These are phyloP conservation scores for Acidomyces sp. DNA, from an alignment of 495 filamentous ascomycete species.

Conservation along the genomic window DNA sequence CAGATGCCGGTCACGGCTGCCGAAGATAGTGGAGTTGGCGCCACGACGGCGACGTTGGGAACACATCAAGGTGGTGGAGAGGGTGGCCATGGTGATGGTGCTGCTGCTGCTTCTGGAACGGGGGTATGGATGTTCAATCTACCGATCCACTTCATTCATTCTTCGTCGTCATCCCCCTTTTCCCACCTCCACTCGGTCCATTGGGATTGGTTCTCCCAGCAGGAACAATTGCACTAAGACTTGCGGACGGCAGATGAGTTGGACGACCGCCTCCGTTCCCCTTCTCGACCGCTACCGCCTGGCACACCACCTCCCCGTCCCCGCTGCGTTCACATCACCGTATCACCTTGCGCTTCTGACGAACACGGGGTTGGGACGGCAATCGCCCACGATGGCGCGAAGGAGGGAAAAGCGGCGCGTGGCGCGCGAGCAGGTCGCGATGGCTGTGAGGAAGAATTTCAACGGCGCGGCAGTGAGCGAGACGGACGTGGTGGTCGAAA, in stretches of 20 bases:
- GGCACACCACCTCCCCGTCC: slow-evolving; percentile 54
- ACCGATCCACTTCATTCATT: slow-evolving; percentile 24
- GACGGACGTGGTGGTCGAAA: slow-evolving; percentile 75
- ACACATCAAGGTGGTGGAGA: too few species aligned
- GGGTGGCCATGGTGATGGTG: too few species aligned
- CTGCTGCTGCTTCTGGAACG: too few species aligned
- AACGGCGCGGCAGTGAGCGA: slow-evolving; percentile 73
- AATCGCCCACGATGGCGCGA: slow-evolving; percentile 60
- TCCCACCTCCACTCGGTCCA: neutral
- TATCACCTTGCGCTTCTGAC: slow-evolving; percentile 62
- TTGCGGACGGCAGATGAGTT: slow-evolving; percentile 47
- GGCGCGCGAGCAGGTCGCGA: slow-evolving; percentile 65
- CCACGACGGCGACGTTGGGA: too few species aligned
- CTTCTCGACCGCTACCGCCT: slow-evolving; percentile 72
- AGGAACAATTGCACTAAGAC: neutral
- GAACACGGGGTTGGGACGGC: slow-evolving; percentile 53
- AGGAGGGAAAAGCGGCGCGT: slow-evolving; percentile 50
- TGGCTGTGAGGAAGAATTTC: slow-evolving; percentile 77
- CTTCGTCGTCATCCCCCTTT: neutral
- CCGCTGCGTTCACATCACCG: slow-evolving; percentile 57
- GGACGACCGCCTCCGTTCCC: slow-evolving; percentile 56
- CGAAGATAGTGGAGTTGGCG: too few species aligned
- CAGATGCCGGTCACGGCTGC: slow-evolving; percentile 22
- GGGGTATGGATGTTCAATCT: slow-evolving; percentile 7
- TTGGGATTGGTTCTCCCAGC: neutral